phyloP scores from a whole-genome alignment of 2,329 filamentous ascomycete species.

The Talaromyces albobiverticillius region DNA sequence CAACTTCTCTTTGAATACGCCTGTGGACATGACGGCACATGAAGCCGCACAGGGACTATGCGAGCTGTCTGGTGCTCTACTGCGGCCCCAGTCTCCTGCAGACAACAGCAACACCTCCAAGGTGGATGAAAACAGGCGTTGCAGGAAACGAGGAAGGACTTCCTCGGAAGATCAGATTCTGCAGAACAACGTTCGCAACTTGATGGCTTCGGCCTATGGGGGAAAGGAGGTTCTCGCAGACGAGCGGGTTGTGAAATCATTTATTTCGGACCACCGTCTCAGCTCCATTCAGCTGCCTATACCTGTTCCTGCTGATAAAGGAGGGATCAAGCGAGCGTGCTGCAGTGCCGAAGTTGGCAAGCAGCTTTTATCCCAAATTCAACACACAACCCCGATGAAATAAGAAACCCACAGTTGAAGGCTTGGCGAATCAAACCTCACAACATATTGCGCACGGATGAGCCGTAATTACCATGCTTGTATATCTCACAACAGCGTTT shows the following conservation, averaged over 20 bases:
- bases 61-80: constrained; percentile 35
- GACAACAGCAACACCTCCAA: too few relatives aligned
- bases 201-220: constrained; percentile 27
- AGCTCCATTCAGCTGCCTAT: constrained; percentile 22
- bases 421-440: background rate
- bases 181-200: constrained; percentile 37
- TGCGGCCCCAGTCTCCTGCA: constrained; percentile 19
- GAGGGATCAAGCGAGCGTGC: constrained; percentile 40
- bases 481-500: constrained; percentile 13
- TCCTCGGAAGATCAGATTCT: constrained; percentile 37
- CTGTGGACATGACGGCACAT: constrained; percentile 28
- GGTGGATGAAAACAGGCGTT: constrained; percentile 18
- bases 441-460: background rate
- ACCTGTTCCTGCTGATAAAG: constrained; percentile 29
- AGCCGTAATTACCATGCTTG: constrained; percentile 1
- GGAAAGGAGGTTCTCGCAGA: constrained; percentile 31
- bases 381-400: background rate
- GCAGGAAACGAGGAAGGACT: constrained; percentile 40
- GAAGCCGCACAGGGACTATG: constrained; percentile 43
- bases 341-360: constrained; percentile 33
- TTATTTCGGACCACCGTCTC: constrained; percentile 20
- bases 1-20: constrained; percentile 31
- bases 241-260: constrained; percentile 29
- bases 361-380: background rate
- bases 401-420: background rate